Base-by-base conservation (phyloP, 2,329 filamentous ascomycete genomes). In the Rutstroemia sp. region DNA sequence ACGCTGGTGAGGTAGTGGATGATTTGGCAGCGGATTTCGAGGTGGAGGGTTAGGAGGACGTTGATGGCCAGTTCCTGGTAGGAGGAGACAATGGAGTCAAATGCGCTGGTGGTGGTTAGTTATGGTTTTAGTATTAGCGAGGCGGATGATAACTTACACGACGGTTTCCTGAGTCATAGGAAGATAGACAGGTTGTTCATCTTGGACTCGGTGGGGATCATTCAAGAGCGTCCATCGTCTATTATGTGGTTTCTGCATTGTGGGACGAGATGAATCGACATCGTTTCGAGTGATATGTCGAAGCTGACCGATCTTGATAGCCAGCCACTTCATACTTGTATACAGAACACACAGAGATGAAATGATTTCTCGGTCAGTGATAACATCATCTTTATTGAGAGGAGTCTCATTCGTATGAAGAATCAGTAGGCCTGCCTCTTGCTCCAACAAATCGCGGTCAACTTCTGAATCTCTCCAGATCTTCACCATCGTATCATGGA, bases 301-400 rank as follows among this genome's bases (percentile, higher is more conserved):
- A 53, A 99, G 78, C 57, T 88, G 79, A n/a, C 79, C 76, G 44
- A 95, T 84, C 73, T 92, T 94, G 64, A 86, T 86, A 19, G 88
- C 85, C 38, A 99, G 82, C 94, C 94, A 99, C 76, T 95, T 94
- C 90, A 97, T 95, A 75, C 92, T 96, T 50, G 92, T 96, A 71
- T 96, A 95, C 38, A 99, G 76, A 41, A 96, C 80, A 64, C 92
- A 96, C 4, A 99, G 75, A 4, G 87, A 87, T 45, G 87, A 83
- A 27, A 97, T 86, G 4, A 86, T 88, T 69, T 97, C 95, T 25
- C 88, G 84, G 67, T 97, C 92, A 45, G 88, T 86, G 61, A 97
- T 92, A 49, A 96, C 86, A 69, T 97, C 92, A 63, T 86, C 86
- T 52, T 87, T 78, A 60, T 87, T 82, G 10, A 95, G 73, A 3